Conservation (phyloP, 306 rosid species). For the Corylus heterophylla region DNA sequence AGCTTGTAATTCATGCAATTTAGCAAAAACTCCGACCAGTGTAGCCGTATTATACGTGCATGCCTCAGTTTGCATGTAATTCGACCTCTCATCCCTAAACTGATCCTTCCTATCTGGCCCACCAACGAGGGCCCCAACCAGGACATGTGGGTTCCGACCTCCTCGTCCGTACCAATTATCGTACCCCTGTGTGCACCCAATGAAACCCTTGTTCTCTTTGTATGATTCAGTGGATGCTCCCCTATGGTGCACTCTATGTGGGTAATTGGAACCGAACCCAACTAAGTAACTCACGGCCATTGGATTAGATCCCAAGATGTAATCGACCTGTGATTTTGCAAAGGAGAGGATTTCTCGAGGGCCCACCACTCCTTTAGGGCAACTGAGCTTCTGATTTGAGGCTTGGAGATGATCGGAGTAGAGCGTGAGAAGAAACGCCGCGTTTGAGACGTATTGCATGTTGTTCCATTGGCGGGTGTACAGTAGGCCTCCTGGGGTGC, state of each 20-base stretch:
- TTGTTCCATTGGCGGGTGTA: constrained; percentile 83
- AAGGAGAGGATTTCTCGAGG: constrained; percentile 46
- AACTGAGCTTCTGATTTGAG: constrained; percentile 43
- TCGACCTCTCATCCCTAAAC: constrained; percentile 59
- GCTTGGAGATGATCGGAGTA: constrained; percentile 60
- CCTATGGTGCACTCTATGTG: constrained; percentile 70
- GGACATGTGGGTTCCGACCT: constrained; percentile 58
- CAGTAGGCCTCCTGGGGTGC: constrained; percentile 80
- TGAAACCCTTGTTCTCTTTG: constrained; percentile 47
- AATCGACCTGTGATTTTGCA: constrained; percentile 74
- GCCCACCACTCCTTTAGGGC: constrained; percentile 36
- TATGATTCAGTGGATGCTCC: constrained; percentile 76
- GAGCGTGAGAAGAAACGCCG: constrained; percentile 62
- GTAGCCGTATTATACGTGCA: constrained; percentile 84
- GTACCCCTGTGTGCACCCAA: constrained; percentile 82
- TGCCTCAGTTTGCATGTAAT: constrained; percentile 77
- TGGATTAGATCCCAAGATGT: constrained; percentile 82
- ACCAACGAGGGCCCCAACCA: constrained; percentile 77
- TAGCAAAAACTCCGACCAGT: constrained; percentile 70
- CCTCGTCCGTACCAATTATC: constrained; percentile 57
- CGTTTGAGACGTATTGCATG: constrained; percentile 69
- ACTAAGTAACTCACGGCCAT: constrained; percentile 65
- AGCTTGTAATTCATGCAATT: constrained; percentile 30
- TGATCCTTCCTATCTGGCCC: constrained; percentile 63
- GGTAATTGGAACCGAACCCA: constrained; percentile 55